Percentiles rank a stretch among this genome's conserved stretches.
These are phyloP conservation scores for Tolypocladium tropicale DNA, from an alignment of 2,329 filamentous ascomycete genomes.

Conservation along the genomic window DNA sequence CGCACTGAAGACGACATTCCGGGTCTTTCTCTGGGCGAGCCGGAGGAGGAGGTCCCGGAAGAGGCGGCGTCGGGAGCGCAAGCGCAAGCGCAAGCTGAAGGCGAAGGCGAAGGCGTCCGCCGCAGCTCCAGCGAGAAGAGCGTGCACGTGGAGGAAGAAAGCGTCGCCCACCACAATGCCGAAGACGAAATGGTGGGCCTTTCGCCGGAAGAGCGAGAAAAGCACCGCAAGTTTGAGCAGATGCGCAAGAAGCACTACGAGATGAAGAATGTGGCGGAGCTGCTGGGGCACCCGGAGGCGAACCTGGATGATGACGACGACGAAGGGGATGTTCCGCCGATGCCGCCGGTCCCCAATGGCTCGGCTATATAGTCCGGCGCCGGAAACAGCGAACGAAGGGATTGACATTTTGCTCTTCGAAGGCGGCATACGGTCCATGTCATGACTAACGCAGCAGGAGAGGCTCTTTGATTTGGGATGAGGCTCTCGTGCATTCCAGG, in stretches of 20 bases:
- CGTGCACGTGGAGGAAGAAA: conserved; percentile 66
- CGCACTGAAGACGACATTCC: conserved; percentile 68
- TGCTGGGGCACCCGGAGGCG: conserved; percentile 68
- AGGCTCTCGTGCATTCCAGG: neutral
- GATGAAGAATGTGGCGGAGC: conserved; percentile 86
- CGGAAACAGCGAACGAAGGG: neutral
- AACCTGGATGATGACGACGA: conserved; percentile 49
- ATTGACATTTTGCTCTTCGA: neutral
- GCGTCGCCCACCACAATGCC: conserved; percentile 48
- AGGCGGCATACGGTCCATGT: neutral
- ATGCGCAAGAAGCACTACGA: conserved; percentile 96
- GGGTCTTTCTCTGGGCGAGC: conserved; percentile 82
- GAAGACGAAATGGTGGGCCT: conserved; percentile 44
- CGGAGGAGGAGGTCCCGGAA: conserved; percentile 61
- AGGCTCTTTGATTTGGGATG: conserved; percentile 7
- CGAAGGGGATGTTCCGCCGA: conserved; percentile 21
- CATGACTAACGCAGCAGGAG: conserved; percentile 6
- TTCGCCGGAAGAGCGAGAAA: conserved; percentile 69
- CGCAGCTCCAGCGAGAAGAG: conserved; percentile 47
- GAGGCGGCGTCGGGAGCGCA: conserved; percentile 10
- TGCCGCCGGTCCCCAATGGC: conserved; percentile 36
- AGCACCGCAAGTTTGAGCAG: conserved; percentile 85
- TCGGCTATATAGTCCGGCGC: conserved; percentile 5
- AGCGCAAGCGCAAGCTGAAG: conserved; percentile 7
- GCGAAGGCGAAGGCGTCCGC: conserved; percentile 15